These are phyloP conservation scores for Piper betle DNA, from an alignment of 164 flowering plant species.

Conservation along the genomic window DNA sequence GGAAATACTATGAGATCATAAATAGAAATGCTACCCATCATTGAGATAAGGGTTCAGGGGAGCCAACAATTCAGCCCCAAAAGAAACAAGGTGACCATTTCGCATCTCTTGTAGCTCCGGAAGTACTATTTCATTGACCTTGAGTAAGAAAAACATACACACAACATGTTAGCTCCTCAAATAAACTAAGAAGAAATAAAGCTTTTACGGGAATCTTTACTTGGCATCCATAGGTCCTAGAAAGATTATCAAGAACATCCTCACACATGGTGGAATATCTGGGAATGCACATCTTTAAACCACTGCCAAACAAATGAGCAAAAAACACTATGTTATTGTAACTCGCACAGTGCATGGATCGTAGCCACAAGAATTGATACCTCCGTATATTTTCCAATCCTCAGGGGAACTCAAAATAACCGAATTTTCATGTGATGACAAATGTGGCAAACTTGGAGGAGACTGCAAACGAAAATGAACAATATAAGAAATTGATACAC, in stretches of 20 bases:
- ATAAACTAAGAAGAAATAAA: neutral
- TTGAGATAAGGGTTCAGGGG: conserved; percentile 46
- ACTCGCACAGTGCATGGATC: neutral
- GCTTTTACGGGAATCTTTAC: conserved; percentile 25
- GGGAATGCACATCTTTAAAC: conserved; percentile 84
- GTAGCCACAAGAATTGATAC: conserved; percentile 16
- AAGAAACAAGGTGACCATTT: conserved; percentile 71
- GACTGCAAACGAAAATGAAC: conserved; percentile 26
- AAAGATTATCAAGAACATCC: conserved; percentile 47
- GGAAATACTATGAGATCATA: neutral
- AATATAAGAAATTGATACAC: neutral
- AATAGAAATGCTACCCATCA: conserved; percentile 43
- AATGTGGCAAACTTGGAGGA: conserved; percentile 64
- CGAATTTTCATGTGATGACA: conserved; percentile 30
- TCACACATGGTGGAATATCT: conserved; percentile 80
- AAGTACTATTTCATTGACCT: conserved; percentile 65
- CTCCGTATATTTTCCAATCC: conserved; percentile 79
- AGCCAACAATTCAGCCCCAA: conserved; percentile 64
- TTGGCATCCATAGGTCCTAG: conserved; percentile 51
- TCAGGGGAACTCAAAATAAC: conserved; percentile 37
- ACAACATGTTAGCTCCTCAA: neutral
- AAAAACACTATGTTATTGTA: neutral
- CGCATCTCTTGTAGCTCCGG: conserved; percentile 91
- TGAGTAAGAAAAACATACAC: conserved; percentile 7
- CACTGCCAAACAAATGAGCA: conserved; percentile 44